These are phyloP conservation scores for Albugo candida DNA, from an alignment of 352 stramenopile species.

Conservation along the genomic window DNA sequence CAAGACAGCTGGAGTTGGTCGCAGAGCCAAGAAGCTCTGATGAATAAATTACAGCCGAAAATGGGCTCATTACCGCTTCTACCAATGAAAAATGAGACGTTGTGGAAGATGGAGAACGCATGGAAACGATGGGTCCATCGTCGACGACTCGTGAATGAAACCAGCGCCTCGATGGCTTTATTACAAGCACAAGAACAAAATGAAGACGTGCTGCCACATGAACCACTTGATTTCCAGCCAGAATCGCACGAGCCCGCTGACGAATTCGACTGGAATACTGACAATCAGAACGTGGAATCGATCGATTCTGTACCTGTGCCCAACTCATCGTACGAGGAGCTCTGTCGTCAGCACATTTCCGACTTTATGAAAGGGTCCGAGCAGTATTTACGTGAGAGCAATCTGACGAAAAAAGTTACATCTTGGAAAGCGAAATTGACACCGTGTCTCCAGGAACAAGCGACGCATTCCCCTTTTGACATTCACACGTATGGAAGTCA, in stretches of 20 bases:
- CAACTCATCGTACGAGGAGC: neutral
- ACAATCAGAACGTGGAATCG: too few relatives aligned
- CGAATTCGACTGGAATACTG: too few relatives aligned
- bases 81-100: constrained; percentile 23
- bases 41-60: constrained; percentile 37
- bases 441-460: constrained; percentile 47
- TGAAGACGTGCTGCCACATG: constrained; percentile 35
- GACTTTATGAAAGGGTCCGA: constrained; percentile 68
- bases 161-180: constrained; percentile 44
- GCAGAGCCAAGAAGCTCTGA: constrained; percentile 18
- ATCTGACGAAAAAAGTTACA: constrained; percentile 6
- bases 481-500: neutral
- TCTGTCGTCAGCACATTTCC: constrained; percentile 44
- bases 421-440: constrained; percentile 59
- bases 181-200: constrained; percentile 34
- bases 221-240: constrained; percentile 13
- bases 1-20: too few relatives aligned
- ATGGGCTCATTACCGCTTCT: constrained; percentile 35
- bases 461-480: neutral
- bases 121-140: constrained; percentile 37
- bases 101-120: constrained; percentile 49
- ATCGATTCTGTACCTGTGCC: too few relatives aligned
- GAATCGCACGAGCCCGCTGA: constrained; percentile 14
- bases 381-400: constrained; percentile 55
- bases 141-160: constrained; percentile 21